Evolutionary conservation across 495 filamentous ascomycete genomes (phyloP).

Genomic region (Evansstolkia leycettana): DNA sequence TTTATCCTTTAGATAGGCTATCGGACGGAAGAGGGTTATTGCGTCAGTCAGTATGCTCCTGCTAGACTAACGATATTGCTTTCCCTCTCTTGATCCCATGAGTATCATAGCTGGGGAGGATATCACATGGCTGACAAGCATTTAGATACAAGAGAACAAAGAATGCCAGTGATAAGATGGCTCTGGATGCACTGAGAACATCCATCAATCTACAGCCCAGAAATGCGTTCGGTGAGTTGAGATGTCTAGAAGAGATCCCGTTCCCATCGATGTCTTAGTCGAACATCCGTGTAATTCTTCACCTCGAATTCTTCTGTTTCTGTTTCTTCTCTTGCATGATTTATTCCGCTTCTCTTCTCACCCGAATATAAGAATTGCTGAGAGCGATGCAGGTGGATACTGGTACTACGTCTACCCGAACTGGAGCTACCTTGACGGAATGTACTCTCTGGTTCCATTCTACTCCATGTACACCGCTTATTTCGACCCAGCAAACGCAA

Average conservation of each 20-base stretch:
- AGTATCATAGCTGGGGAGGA: no score
- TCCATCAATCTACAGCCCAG: conserved; percentile 35
- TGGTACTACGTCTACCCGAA: conserved; percentile 44
- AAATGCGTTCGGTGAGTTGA: conserved; percentile 16
- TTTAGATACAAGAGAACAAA: conserved; percentile 18
- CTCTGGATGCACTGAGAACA: conserved; percentile 29
- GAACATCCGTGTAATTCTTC: no score
- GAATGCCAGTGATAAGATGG: conserved; percentile 22
- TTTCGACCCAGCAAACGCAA: conserved; percentile 24
- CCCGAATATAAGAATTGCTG: background rate
- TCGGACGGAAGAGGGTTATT: conserved; percentile 25
- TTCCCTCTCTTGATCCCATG: no score
- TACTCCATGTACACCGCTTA: conserved; percentile 31
- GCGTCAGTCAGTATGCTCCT: conserved; percentile 10
- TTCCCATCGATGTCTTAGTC: no score
- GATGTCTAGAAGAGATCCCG: background rate
- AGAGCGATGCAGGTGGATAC: conserved; percentile 25
- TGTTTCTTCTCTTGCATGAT: no score
- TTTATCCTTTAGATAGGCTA: conserved; percentile 25
- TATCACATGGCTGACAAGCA: no score
- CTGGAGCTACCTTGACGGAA: conserved; percentile 47
- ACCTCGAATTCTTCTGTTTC: no score
- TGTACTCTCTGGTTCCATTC: conserved; percentile 42
- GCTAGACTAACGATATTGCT: no score
- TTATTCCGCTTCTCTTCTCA: no score